Percentiles rank a stretch among this genome's conserved stretches.
These are phyloP conservation scores for Rhizopogon vesiculosus DNA, from an alignment of 768 basidiomycete species.

Conservation along the genomic window DNA sequence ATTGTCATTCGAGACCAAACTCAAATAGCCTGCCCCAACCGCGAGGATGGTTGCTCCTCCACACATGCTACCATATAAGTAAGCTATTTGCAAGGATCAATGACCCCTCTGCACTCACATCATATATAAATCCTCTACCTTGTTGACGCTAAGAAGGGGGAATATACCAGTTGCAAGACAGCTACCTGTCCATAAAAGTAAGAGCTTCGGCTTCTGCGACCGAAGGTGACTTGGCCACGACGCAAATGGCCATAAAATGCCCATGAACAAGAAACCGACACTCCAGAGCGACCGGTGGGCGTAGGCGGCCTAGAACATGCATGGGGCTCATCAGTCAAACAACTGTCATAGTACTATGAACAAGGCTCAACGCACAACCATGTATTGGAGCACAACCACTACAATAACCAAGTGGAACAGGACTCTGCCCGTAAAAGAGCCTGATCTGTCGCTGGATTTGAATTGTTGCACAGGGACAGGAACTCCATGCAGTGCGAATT, in stretches of 20 bases:
- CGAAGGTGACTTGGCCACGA: slow-evolving; percentile 40
- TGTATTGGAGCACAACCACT: slow-evolving; percentile 48
- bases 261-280: slow-evolving; percentile 54
- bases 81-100: slow-evolving; percentile 2
- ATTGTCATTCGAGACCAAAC: not conserved
- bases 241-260: slow-evolving; percentile 58
- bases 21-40: slow-evolving; percentile 23
- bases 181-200: slow-evolving; percentile 39
- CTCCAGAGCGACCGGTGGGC: slow-evolving; percentile 71
- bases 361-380: slow-evolving; percentile 57
- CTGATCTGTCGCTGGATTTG: not conserved
- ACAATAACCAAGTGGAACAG: slow-evolving; percentile 22
- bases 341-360: not conserved
- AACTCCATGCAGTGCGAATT: slow-evolving; percentile 31
- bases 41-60: slow-evolving; percentile 46
- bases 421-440: not conserved
- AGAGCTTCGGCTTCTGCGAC: slow-evolving; percentile 19
- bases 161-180: slow-evolving; percentile 61
- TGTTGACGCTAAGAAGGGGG: slow-evolving; percentile 69
- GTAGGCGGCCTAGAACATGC: slow-evolving; percentile 53
- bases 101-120: slow-evolving; percentile 46
- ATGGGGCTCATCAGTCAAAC: not conserved
- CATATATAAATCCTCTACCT: slow-evolving; percentile 50
- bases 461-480: slow-evolving; percentile 9
- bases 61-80: slow-evolving; percentile 28